Percentiles rank a stretch among this genome's conserved stretches.
Conservation (phyloP, 768 basidiomycete species). For the Suillus ampliporus region DNA sequence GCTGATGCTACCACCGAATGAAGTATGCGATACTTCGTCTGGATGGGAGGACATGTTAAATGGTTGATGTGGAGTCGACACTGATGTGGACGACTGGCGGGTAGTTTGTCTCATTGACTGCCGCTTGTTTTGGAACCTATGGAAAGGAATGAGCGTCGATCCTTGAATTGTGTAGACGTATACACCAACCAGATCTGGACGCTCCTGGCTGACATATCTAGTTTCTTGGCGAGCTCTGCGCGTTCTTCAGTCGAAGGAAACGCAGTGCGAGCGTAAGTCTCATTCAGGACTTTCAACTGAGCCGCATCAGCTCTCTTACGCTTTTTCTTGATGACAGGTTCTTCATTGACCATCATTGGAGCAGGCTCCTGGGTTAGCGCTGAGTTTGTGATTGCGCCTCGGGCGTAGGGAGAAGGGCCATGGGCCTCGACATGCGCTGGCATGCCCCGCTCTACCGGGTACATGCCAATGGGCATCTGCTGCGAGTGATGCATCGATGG, state of each 20-base stretch:
- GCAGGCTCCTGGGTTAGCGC: conserved; percentile 40
- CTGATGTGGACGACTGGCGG: conserved; percentile 60
- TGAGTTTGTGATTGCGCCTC: conserved; percentile 38
- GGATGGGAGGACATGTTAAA: conserved; percentile 49
- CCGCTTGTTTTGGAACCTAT: conserved; percentile 88
- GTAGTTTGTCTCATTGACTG: conserved; percentile 83
- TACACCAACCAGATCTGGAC: conserved; percentile 81
- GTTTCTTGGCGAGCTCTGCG: conserved; percentile 70
- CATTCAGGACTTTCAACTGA: conserved; percentile 82
- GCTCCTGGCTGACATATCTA: conserved; percentile 85
- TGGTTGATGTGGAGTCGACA: conserved; percentile 53
- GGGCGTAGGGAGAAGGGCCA: conserved; percentile 59
- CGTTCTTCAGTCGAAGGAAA: conserved; percentile 90
- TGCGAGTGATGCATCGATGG: conserved; percentile 33
- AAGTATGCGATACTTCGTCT: conserved; percentile 37
- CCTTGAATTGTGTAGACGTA: conserved; percentile 20
- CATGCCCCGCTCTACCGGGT: conserved; percentile 40
- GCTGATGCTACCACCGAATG: conserved; percentile 42
- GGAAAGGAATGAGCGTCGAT: conserved; percentile 26
- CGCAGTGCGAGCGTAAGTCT: conserved; percentile 79
- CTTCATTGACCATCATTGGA: conserved; percentile 50
- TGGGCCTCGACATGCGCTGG: conserved; percentile 46
- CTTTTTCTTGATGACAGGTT: conserved; percentile 85
- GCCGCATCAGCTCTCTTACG: conserved; percentile 83
- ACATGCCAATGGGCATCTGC: conserved; percentile 35